phyloP scores from a whole-genome alignment of 2,329 filamentous ascomycete genomes.

The Corinectria fuckeliana region DNA sequence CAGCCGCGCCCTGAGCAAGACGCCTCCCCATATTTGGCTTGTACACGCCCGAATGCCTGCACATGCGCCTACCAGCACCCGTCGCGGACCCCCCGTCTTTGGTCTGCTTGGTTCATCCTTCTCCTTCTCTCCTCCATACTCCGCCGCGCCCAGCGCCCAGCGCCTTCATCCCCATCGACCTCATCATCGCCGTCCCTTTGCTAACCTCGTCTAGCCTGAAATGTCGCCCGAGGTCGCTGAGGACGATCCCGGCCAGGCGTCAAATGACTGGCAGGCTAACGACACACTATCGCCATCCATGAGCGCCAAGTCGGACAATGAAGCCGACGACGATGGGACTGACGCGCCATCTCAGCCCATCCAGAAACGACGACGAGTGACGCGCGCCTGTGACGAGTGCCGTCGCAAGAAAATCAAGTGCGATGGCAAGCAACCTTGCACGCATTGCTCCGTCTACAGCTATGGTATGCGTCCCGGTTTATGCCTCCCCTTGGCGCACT shows the following conservation, averaged over 20 bases:
- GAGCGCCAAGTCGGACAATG: constrained; percentile 52
- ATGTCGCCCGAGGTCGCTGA: constrained; percentile 52
- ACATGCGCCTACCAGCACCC: background rate
- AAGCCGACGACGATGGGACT: constrained; percentile 47
- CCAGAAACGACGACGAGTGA: constrained; percentile 80
- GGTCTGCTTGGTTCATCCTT: background rate
- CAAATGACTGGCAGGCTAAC: constrained; percentile 45
- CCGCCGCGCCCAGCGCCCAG: constrained; percentile 15
- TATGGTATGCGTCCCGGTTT: constrained; percentile 70
- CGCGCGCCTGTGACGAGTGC: constrained; percentile 82
- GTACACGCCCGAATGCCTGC: constrained; percentile 12
- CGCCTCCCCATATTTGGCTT: constrained; percentile 4
- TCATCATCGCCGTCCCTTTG: constrained; percentile 17
- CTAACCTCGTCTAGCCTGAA: constrained; percentile 35
- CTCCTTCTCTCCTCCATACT: constrained; percentile 4
- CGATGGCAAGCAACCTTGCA: constrained; percentile 86
- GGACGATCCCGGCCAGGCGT: constrained; percentile 49
- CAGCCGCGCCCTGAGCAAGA: constrained; percentile 7
- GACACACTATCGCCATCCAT: constrained; percentile 50
- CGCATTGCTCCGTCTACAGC: constrained; percentile 96
- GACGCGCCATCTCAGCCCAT: constrained; percentile 61
- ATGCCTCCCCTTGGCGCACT: background rate
- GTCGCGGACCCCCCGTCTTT: background rate
- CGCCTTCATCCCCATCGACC: constrained; percentile 14
- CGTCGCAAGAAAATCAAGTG: constrained; percentile 88